Base-by-base conservation (phyloP, 495 filamentous ascomycete genomes). In the Emericellopsis terricola region DNA sequence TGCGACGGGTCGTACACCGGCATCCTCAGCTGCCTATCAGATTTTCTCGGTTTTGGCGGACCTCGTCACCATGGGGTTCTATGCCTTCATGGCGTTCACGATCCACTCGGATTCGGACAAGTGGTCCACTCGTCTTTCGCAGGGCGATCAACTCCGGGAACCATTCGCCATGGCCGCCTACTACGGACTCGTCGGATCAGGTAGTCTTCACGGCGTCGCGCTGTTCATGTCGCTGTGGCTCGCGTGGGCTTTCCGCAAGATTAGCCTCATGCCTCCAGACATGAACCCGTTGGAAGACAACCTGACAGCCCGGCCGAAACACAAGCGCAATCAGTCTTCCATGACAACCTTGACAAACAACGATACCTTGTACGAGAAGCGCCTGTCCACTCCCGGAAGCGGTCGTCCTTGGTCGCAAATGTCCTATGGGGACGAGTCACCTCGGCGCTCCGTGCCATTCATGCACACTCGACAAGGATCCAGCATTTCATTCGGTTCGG, bases 231-330 rank as follows among this genome's bases (percentile, higher is more conserved):
- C 77, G 1, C 48, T 79, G 15, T 91, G 72, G 43, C 61, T 93
- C 5, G 68, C 68, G 2, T 44, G 81, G 32, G 66, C 79, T 40
- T 92, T 92, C 72, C 71, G 73, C 8, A 72, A 81, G 42, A 93
- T 94, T 42, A 58, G 73, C 16, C 59, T 60, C 10, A 64, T 94
- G 36, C 85, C 85, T 2, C 85, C 85, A 0, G 85, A 94, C 43
- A 80, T 91, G 77, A 94, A 93, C 42, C 85, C 85, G 6, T 56
- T 94, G 6, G 85, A 93, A 45, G 73, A 79, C 42, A 78, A 89
- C 43, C 54, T 92, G 24, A 94, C 85, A 4, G 74, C 81, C 8
- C 74, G 83, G 27, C 46, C 44, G 18, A 33, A 41, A 31, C 65
- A 73, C 73, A 85, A 81, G 57, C 66, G 75, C 39, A 84, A 76